Base-by-base conservation (phyloP, 2,329 filamentous ascomycete species). In the Penicillium sp. region DNA sequence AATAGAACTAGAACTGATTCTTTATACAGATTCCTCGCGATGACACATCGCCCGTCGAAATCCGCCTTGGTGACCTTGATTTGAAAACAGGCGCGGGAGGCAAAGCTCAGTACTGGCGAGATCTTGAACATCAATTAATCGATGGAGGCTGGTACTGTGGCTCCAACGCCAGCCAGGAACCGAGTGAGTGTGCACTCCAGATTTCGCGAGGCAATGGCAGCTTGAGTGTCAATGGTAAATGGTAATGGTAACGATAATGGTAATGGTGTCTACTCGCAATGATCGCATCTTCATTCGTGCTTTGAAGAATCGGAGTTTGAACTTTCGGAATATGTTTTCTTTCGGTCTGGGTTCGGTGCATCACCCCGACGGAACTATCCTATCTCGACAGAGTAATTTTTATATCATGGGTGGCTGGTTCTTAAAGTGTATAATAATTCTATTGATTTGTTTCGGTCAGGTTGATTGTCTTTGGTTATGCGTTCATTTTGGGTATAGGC, bases 51-150 rank as follows among this genome's bases (percentile, higher is more conserved):
- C 59, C 64, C 3, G 61, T 74, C 4, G 71, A 78, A 30, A 70
- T 77, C 36, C 83, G 87, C 47, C 78, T 94, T 8, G 88, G 87
- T 1, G 90, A 94, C 65, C 79, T 93, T 36, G 90, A 94, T 71
- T 80, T 88, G 63, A 94, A 94, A 75, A 86, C 86, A 50, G 79
- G 82, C 7, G 73, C 74, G 0, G 80, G 72, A 7, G 77, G 80
- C 46, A 92, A 93, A 68, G 77, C 85, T 49, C 76, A 77, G 37
- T 87, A 89, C 64, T 94, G 90, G 90, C 78, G 78, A 53, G 72
- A 75, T 13, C 79, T 82, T 37, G 89, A 94, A 70, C 70, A 72
- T 45, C 75, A 79, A 20, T 74, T 93, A 50, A 82, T 89, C 41
- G 73, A 83, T 1, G 84, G 80, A 10, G 88, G 87, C 13, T 93